These are phyloP conservation scores for Xylariaceae sp. DNA, from an alignment of 2,329 filamentous ascomycete genomes.

Conservation along the genomic window DNA sequence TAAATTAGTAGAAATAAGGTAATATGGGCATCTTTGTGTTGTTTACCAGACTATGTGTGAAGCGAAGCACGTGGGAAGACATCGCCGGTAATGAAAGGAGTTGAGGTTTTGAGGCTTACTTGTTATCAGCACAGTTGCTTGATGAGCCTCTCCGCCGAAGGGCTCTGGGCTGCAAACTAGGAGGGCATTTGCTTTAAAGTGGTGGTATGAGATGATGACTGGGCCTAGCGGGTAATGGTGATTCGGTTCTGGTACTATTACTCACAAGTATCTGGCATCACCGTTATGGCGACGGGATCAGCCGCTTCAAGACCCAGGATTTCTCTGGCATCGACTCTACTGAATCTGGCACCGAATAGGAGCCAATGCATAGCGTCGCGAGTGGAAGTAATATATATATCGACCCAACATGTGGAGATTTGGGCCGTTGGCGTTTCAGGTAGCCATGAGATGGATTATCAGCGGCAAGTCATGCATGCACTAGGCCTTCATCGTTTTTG, in stretches of 20 bases:
- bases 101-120: constrained; percentile 1
- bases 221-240: no score
- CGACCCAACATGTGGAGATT: no score
- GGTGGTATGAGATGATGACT: constrained; percentile 6
- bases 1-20: constrained; percentile 6
- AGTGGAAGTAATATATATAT: no score
- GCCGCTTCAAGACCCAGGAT: no score
- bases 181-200: neutral
- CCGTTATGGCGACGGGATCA: no score
- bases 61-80: neutral
- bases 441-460: no score
- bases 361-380: no score
- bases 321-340: no score
- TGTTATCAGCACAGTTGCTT: neutral
- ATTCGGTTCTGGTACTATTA: no score
- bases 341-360: no score
- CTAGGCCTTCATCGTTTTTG: no score
- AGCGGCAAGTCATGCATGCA: neutral
- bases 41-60: constrained; percentile 3
- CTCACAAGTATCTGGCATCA: no score
- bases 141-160: constrained; percentile 7
- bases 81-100: constrained; percentile 4
- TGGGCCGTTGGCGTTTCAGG: constrained; percentile 4
- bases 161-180: constrained; percentile 1
- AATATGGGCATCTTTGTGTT: neutral